Evolutionary conservation across 164 flowering plant species (phyloP).

Genomic region (Piper longum): DNA sequence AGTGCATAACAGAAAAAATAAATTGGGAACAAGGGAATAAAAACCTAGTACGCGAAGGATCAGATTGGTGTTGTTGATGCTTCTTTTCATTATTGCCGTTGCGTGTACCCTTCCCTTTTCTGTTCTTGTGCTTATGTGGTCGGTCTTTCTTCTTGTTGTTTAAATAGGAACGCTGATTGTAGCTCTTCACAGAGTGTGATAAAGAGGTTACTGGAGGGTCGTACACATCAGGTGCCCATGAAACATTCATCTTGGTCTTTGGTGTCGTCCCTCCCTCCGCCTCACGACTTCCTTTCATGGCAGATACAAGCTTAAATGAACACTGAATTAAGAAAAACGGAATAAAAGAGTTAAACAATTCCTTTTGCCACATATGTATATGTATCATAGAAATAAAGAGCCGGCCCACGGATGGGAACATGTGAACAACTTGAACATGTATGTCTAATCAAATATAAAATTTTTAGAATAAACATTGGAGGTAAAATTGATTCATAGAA

Average conservation of each 20-base stretch:
- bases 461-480: no score
- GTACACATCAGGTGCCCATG: conserved; percentile 83
- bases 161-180: conserved; percentile 15
- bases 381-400: background rate
- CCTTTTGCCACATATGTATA: background rate
- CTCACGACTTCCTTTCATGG: conserved; percentile 74
- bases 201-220: conserved; percentile 55
- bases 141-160: conserved; percentile 36
- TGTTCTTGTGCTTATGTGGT: conserved; percentile 32
- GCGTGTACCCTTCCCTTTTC: conserved; percentile 22
- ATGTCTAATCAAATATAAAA: no score
- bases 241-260: conserved; percentile 30
- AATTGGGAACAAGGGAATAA: no score
- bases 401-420: background rate
- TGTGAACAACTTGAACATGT: background rate
- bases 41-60: no score
- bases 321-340: background rate
- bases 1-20: no score
- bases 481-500: no score
- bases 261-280: conserved; percentile 23
- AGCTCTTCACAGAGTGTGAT: conserved; percentile 33
- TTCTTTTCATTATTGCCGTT: conserved; percentile 38
- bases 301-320: conserved; percentile 26
- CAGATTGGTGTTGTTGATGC: conserved; percentile 19
- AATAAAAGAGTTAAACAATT: background rate